Conservation (phyloP, 345 rosid species). For the Citrus australasica region DNA sequence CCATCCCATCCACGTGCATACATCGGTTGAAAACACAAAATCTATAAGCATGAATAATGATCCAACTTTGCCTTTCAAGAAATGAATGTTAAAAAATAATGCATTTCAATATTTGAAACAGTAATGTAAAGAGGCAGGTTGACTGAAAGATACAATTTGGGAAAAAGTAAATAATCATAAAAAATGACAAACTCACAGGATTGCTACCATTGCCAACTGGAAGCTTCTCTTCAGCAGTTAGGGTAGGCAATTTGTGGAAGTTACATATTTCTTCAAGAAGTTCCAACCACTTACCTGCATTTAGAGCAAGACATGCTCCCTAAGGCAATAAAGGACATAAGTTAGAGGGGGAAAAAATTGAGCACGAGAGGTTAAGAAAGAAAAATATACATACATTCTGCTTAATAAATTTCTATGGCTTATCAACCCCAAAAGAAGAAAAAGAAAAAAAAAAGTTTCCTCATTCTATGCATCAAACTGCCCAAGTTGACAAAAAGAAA, state of each 20-base stretch:
- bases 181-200: slow-evolving; percentile 61
- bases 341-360: neutral
- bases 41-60: neutral
- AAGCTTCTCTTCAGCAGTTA: slow-evolving; percentile 69
- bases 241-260: slow-evolving; percentile 62
- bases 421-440: neutral
- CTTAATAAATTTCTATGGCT: neutral
- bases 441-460: neutral
- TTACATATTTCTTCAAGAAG: slow-evolving; percentile 62
- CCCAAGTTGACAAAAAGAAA: neutral
- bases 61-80: neutral
- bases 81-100: neutral
- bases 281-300: slow-evolving; percentile 87
- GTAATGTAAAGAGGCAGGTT: neutral
- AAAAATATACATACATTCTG: neutral
- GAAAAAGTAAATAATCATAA: neutral
- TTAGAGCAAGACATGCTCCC: slow-evolving; percentile 91
- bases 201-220: slow-evolving; percentile 97
- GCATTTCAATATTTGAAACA: neutral
- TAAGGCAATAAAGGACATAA: slow-evolving; percentile 21
- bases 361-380: neutral
- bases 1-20: neutral
- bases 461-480: neutral
- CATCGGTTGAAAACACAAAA: neutral
- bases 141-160: slow-evolving; percentile 4